Evolutionary conservation across 2,329 filamentous ascomycete genomes (phyloP).

Genomic region (Sporothrix variecibatus): DNA sequence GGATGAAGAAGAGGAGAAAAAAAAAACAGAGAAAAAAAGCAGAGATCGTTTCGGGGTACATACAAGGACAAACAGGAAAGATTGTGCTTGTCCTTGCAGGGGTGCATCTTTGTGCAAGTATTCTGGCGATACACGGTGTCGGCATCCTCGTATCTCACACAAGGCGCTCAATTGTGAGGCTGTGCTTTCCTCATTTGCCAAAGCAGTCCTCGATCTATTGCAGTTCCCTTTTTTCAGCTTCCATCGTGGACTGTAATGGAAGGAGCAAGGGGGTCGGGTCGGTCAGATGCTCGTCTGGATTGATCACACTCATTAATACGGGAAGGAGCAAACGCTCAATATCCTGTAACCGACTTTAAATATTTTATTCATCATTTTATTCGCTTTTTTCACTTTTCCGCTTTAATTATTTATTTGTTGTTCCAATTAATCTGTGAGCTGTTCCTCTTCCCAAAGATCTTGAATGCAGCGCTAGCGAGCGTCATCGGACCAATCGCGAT

Average conservation of each 20-base stretch:
- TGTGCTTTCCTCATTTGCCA: background rate
- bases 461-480: conserved; percentile 17
- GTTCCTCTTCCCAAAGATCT: background rate
- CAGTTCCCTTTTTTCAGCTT: background rate
- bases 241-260: background rate
- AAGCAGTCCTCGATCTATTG: background rate
- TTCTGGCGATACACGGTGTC: too few species aligned
- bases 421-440: background rate
- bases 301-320: background rate
- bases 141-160: too few species aligned
- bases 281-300: background rate
- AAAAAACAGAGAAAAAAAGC: background rate
- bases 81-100: background rate
- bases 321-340: background rate
- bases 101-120: background rate
- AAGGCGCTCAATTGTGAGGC: background rate
- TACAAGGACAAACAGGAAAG: background rate
- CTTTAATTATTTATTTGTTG: background rate
- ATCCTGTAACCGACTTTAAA: background rate
- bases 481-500: conserved; percentile 21
- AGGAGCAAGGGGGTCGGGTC: background rate
- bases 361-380: background rate
- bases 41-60: background rate
- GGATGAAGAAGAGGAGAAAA: background rate
- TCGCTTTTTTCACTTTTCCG: background rate